Conservation (phyloP, 2,329 filamentous ascomycete species). For the Paecilomyces sp. region DNA sequence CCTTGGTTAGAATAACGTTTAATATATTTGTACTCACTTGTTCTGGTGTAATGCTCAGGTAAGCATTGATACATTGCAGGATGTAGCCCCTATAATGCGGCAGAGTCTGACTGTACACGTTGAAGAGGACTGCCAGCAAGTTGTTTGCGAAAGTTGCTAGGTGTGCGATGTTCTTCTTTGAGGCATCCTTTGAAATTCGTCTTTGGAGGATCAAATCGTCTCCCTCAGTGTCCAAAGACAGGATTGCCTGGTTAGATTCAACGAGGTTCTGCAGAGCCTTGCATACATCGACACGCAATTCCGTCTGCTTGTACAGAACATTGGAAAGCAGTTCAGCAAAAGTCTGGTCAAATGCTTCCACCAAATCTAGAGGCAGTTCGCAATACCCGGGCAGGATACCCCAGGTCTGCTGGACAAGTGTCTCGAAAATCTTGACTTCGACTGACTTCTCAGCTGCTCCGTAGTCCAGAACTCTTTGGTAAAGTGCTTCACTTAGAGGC, state of each 20-base stretch:
- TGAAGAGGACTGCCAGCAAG: conserved; percentile 93
- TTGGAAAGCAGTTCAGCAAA: conserved; percentile 91
- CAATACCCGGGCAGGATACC: conserved; percentile 90
- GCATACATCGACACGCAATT: conserved; percentile 81
- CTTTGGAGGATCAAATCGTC: conserved; percentile 71
- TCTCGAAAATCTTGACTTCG: conserved; percentile 97
- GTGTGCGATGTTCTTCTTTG: conserved; percentile 73
- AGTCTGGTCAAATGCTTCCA: conserved; percentile 68
- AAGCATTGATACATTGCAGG: conserved; percentile 89
- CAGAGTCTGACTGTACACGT: conserved; percentile 94
- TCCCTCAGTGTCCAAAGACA: conserved; percentile 59
- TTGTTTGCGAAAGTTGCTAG: conserved; percentile 75
- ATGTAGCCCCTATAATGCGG: conserved; percentile 88
- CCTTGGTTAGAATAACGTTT: conserved; percentile 1
- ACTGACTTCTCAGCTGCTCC: conserved; percentile 80
- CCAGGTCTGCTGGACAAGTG: conserved; percentile 92
- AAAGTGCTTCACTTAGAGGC: conserved; percentile 82
- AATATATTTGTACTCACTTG: conserved; percentile 30
- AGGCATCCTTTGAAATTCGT: conserved; percentile 66
- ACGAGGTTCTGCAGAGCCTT: conserved; percentile 77
- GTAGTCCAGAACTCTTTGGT: conserved; percentile 79
- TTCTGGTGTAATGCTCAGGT: conserved; percentile 77
- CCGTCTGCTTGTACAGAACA: conserved; percentile 83
- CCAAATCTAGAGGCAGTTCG: conserved; percentile 76
- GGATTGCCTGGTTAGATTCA: conserved; percentile 81